Evolutionary conservation across 2,329 filamentous ascomycete genomes (phyloP), one percentile per base, ranked within the genome.

Genomic region (Metarhizium rileyi): DNA sequence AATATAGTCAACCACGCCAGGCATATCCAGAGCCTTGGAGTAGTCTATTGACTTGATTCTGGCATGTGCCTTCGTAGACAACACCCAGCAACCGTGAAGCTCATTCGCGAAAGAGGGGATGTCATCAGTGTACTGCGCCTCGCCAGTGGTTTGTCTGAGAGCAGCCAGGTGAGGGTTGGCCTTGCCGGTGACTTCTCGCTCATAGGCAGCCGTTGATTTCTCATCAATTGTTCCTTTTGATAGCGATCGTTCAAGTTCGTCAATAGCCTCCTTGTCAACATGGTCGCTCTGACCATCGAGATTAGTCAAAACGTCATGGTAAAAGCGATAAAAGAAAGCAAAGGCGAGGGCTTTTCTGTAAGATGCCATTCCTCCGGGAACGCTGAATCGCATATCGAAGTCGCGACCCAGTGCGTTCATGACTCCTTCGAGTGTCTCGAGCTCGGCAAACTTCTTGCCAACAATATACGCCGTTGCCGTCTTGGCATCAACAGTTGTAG

Each of bases 251-350:
- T 95, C 88, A 48, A 98, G 86, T 62, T 97, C 93, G 2, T 80
- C 78, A 36, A 94, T 77, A 1, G 84, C 89, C 56, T 95, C 83
- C 41, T 75, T 72, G 60, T 96, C 90, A 12, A 77, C 66, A 26
- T 72, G 68, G 18, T 69, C 56, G 20, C 64, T 68, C 22, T 66
- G 61, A 2, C 63, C 74, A 20, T 75, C 70, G 1, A 94, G 64
- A 26, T 76, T 75, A 0, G 80, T 75, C 40, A 96, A 73, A 0
- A 91, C 78, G 53, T 97, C 91, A 60, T 97, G 87, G 63, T 95
- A 97, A 67, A 96, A 98, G 36, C 90, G 84, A 68, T 97, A 97
- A 69, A 97, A 97, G 75, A 98, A 95, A 2, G 90, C 84, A 47
- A 97, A 73, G 0, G 93, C 91, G 8, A 98, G 72, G 1, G 90